Conservation (phyloP, 73 alveolate genomes). For the Tetrahymena thermophila region DNA sequence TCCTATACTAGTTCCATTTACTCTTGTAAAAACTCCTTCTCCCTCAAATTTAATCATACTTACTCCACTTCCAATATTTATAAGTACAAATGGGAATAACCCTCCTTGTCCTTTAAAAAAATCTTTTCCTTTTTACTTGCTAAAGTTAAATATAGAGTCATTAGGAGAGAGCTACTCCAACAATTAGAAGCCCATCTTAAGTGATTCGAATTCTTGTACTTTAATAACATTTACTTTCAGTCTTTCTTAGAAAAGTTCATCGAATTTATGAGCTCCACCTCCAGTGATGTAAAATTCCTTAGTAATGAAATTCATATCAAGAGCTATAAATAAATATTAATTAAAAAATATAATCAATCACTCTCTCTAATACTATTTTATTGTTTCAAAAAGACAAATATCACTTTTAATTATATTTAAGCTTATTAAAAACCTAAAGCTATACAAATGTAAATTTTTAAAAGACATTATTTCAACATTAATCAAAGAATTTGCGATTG, state of each 20-base stretch:
- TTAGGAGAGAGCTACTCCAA: neutral
- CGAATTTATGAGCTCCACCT: conserved; percentile 34
- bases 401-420: too few relatives aligned
- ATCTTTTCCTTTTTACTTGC: neutral
- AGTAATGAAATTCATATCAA: neutral
- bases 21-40: conserved; percentile 12
- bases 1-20: conserved; percentile 32
- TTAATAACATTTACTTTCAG: conserved; percentile 2
- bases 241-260: conserved; percentile 2
- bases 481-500: too few relatives aligned
- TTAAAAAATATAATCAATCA: neutral
- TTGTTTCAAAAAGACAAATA: neutral
- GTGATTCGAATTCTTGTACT: conserved; percentile 30
- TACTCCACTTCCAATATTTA: conserved; percentile 36
- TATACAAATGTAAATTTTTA: too few relatives aligned
- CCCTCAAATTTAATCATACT: conserved; percentile 38
- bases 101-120: conserved; percentile 8
- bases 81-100: conserved; percentile 24
- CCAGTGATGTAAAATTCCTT: conserved; percentile 35
- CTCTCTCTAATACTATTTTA: neutral
- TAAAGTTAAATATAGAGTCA: conserved; percentile 11
- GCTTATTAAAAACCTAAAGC: neutral
- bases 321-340: neutral
- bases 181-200: conserved; percentile 8
- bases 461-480: neutral